Base-by-base conservation (phyloP, 176 grass and related monocot genomes). In the Leersia perrieri region DNA sequence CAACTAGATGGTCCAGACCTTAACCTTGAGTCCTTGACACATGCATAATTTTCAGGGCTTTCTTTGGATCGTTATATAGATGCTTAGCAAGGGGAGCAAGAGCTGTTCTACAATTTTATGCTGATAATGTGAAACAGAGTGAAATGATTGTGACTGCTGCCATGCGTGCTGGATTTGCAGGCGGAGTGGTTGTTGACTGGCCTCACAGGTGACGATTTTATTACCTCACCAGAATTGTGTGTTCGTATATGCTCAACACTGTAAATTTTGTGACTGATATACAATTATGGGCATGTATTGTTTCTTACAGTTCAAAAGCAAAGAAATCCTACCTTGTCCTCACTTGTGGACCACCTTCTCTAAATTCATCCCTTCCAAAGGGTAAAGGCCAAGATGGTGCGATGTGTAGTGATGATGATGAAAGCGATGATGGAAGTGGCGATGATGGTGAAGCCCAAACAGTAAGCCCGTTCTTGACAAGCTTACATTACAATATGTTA, bases 1-100 rank as follows among this genome's bases (percentile, higher is more conserved):
- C 68, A 74, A 62, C 20, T n/a, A n/a, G n/a, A n/a, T n/a, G n/a
- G n/a, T n/a, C n/a, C 23, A 41, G 11, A 44, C 80, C 25, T 66
- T 31, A 75, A 80, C 27, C 51, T 72, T n/a, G 18, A 58, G n/a
- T n/a, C n/a, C 11, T 5, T 60, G 49, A n/a, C n/a, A n/a, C n/a
- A n/a, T 81, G 60, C 39, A 32, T 20, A 28, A 74, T 77, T 88
- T 87, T 41, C 83, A 98, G 95, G 90, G 92, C 92, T 80, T 98
- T 98, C 88, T 98, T 98, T 89, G 92, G 90, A 68, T 93, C 95
- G 11, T 83, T 98, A 53, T 98, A 98, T 94, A 92, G 80, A 93
- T 98, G 92, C 84, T 34, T 98, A 78, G 90, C 92, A 31, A 98
- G 92, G 80, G 95, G 95, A 26, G 95, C 95, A 79, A 88, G 92